Evolutionary conservation across 2,329 filamentous ascomycete genomes (phyloP).

Genomic region (Fusarium nygamai): DNA sequence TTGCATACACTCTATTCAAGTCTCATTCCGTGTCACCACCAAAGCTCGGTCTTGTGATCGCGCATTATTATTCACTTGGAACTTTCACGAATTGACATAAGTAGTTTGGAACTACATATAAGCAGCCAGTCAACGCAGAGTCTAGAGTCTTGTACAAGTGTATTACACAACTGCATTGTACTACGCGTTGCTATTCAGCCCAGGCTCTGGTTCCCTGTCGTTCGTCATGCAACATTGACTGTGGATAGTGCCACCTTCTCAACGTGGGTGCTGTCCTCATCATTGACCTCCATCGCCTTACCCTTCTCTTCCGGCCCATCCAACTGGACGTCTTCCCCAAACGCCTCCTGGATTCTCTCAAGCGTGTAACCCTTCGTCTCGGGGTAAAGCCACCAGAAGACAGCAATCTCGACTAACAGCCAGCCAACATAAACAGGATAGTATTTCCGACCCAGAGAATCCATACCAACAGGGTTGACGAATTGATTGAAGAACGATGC

Average conservation of each 20-base stretch:
- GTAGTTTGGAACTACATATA: too few species aligned
- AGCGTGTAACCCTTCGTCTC: conserved; percentile 54
- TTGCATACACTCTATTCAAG: too few species aligned
- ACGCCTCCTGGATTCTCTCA: conserved; percentile 24
- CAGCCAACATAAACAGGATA: conserved; percentile 41
- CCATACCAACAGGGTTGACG: conserved; percentile 42
- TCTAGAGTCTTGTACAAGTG: too few species aligned
- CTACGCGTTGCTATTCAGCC: too few species aligned
- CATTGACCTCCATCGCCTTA: not conserved
- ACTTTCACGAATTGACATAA: too few species aligned
- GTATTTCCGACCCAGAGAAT: conserved; percentile 28
- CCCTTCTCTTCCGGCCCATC: conserved; percentile 7
- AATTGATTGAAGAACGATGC: conserved; percentile 31
- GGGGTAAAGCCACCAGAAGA: conserved; percentile 54
- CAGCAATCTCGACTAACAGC: conserved; percentile 33
- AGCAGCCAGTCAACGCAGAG: fast-evolving
- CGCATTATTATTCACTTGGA: too few species aligned
- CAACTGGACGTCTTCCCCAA: conserved; percentile 11
- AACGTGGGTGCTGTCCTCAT: not conserved
- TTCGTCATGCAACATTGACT: not conserved
- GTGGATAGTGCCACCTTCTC: not conserved
- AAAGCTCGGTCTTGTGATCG: too few species aligned
- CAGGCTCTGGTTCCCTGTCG: too few species aligned
- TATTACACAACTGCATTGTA: too few species aligned
- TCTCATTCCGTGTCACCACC: too few species aligned